These are phyloP conservation scores for Thraustotheca clavata DNA, from an alignment of 352 stramenopile genomes.

Conservation along the genomic window DNA sequence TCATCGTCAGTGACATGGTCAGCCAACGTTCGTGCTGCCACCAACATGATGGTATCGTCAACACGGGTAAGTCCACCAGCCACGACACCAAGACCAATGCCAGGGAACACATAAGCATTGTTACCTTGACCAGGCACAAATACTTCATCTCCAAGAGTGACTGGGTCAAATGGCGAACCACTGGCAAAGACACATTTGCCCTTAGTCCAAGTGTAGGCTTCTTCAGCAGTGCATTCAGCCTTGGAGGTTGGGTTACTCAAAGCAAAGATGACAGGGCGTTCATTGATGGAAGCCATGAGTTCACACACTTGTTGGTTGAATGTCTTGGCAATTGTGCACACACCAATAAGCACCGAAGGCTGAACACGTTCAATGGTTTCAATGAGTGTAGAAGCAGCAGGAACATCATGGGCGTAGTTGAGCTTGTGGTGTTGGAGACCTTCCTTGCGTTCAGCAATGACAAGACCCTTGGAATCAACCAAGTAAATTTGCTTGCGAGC, in stretches of 20 bases:
- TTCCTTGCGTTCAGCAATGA: slow-evolving; percentile 55
- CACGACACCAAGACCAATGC: slow-evolving; percentile 91
- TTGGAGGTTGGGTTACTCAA: slow-evolving; percentile 82
- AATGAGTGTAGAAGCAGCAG: slow-evolving; percentile 50
- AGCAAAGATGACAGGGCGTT: slow-evolving; percentile 80
- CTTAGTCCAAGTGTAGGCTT: slow-evolving; percentile 85
- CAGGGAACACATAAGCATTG: slow-evolving; percentile 97
- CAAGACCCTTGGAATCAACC: slow-evolving; percentile 87
- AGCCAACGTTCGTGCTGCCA: slow-evolving; percentile 64
- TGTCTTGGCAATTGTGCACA: slow-evolving; percentile 85
- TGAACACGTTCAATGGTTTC: slow-evolving; percentile 79
- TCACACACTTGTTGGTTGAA: slow-evolving; percentile 87
- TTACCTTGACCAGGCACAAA: slow-evolving; percentile 87
- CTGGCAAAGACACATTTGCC: slow-evolving; percentile 83
- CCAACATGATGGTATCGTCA: slow-evolving; percentile 77
- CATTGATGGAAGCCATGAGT: slow-evolving; percentile 48
- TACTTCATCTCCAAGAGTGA: slow-evolving; percentile 81
- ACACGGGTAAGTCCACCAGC: slow-evolving; percentile 69
- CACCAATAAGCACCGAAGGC: slow-evolving; percentile 92
- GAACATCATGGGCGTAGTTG: slow-evolving; percentile 75
- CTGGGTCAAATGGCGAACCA: slow-evolving; percentile 93
- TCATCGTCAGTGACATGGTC: slow-evolving; percentile 81
- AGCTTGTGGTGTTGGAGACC: slow-evolving; percentile 88
- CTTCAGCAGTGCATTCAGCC: slow-evolving; percentile 77
- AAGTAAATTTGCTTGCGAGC: slow-evolving; percentile 89